Evolutionary conservation across 139 green algal species (phyloP), one percentile per base, ranked within the genome.

Genomic region (Axilococcus clingmanii): DNA sequence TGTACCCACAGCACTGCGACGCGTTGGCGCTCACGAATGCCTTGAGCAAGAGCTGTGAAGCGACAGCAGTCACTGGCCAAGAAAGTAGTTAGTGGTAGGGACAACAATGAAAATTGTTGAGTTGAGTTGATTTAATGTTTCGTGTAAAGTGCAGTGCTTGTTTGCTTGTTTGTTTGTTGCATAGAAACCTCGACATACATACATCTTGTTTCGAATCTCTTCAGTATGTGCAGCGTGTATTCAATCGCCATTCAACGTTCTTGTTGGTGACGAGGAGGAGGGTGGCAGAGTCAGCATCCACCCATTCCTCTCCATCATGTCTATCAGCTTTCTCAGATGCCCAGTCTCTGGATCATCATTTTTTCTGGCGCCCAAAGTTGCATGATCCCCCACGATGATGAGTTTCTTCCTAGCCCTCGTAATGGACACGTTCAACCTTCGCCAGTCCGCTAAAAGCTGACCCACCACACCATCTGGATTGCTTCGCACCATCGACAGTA

Each of bases 371-470:
- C n/a, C n/a, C 40, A 86, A 40, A 16, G 81, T 91, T n/a, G 12
- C 5, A 0, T 52, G 50, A 1, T 66, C 73, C 5, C 82, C 85
- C 12, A 94, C 36, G 32, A 94, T 52, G 28, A 95, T 34, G 40
- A 93, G 67, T 70, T 94, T 94, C 40, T 48, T 33, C 46, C 75
- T 74, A 22, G 91, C 84, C 5, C 89, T 67, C 3, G 91, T 97
- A 27, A 97, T 46, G 9, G 84, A 80, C 34, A 97, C 91, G 58
- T 97, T 97, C 34, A 98, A 61, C 22, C 91, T 77, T 34, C 84
- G 75, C 75, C 72, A 85, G 69, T 97, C 87, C 0, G 44, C 33
- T 22, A 97, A 74, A 55, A 95, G 55, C 17, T 54, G 51, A 7
- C 79, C 72, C 42, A 59, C 60, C 11, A 51, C 61, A 4, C 30